phyloP scores from a whole-genome alignment of 2,329 filamentous ascomycete species.

The Chaetomiaceae sp. region DNA sequence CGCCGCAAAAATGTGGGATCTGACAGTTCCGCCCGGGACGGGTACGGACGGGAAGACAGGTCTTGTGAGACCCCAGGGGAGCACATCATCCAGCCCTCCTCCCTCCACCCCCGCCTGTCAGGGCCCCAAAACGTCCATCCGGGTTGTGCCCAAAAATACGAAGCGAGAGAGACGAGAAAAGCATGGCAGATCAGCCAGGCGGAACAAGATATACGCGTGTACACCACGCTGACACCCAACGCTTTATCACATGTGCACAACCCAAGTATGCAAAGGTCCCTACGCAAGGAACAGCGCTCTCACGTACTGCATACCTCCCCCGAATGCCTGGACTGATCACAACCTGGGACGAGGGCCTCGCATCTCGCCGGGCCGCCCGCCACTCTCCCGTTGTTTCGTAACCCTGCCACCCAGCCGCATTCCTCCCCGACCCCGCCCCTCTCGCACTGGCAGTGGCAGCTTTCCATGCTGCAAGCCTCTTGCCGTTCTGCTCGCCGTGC shows the following conservation, averaged over 20 bases:
- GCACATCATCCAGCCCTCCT: slow-evolving; percentile 10
- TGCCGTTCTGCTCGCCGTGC: slow-evolving; percentile 16
- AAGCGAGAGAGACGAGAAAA: neutral
- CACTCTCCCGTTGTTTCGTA: slow-evolving; percentile 1
- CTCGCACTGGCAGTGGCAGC: slow-evolving; percentile 7
- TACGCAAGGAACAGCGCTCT: too few relatives aligned
- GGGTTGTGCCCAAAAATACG: neutral
- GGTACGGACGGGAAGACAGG: slow-evolving; percentile 17
- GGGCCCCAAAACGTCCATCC: neutral
- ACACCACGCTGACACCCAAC: too few relatives aligned
- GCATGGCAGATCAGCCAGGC: slow-evolving; percentile 3
- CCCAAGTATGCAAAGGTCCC: too few relatives aligned
- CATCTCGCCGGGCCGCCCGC: slow-evolving; percentile 7
- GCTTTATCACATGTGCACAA: too few relatives aligned
- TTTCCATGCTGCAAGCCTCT: slow-evolving; percentile 15
- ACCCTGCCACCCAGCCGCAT: neutral
- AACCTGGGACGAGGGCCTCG: neutral
- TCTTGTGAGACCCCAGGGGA: slow-evolving; percentile 14
- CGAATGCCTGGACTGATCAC: slow-evolving; percentile 4
- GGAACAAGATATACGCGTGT: too few relatives aligned
- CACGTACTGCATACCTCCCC: neutral
- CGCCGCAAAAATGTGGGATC: slow-evolving; percentile 20
- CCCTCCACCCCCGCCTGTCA: neutral
- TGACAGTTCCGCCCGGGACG: slow-evolving; percentile 19
- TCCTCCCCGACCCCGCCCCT: slow-evolving; percentile 1